These are phyloP conservation scores for Alternaria ventricosa DNA, from an alignment of 2,329 filamentous ascomycete species.

Conservation along the genomic window DNA sequence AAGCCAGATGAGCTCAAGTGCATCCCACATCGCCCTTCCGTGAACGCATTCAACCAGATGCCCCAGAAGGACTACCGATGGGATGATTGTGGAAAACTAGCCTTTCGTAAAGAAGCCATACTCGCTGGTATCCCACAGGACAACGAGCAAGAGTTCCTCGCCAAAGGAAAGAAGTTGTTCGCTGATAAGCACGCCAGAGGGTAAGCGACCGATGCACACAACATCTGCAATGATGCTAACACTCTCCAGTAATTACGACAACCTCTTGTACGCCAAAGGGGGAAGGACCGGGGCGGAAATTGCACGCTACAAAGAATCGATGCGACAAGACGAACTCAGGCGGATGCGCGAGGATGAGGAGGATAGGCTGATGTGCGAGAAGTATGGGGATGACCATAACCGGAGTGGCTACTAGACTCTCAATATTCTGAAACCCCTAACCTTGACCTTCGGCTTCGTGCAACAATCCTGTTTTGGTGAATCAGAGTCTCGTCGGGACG, in stretches of 20 bases:
- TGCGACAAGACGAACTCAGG: neutral
- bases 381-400: neutral
- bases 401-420: neutral
- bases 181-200: neutral
- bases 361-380: neutral
- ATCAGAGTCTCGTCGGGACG: rapidly evolving
- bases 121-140: neutral
- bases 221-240: neutral
- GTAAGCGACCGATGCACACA: neutral
- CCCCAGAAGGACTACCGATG: neutral
- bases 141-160: neutral
- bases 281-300: neutral
- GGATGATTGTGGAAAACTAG: neutral
- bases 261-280: neutral
- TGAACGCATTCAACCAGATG: neutral
- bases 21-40: neutral
- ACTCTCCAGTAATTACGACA: neutral
- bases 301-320: neutral
- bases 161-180: neutral
- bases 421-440: too few relatives aligned
- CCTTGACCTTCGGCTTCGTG: neutral
- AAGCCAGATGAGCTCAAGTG: neutral
- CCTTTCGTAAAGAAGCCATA: neutral
- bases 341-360: neutral
- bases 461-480: neutral